phyloP scores from a whole-genome alignment of 495 filamentous ascomycete genomes.

The Trichoderma gamsii region DNA sequence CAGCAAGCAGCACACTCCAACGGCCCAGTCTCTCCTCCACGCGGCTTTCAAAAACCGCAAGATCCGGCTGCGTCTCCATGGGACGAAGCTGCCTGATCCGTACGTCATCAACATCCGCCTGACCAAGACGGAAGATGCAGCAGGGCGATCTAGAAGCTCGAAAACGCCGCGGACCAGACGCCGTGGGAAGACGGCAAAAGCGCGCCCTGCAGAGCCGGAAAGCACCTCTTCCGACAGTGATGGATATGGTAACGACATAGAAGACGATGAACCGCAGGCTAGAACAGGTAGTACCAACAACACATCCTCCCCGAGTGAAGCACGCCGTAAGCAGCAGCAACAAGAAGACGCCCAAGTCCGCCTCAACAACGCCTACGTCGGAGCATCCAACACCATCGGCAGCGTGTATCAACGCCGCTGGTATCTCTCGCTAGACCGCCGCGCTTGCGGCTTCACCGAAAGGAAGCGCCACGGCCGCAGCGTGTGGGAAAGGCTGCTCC shows the following conservation, averaged over 20 bases:
- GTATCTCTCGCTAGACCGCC: slow-evolving; percentile 53
- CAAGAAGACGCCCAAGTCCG: slow-evolving; percentile 47
- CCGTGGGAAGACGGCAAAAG: background rate
- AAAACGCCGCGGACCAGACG: slow-evolving; percentile 19
- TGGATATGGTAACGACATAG: background rate
- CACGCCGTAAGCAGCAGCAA: slow-evolving; percentile 24
- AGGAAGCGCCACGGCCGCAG: slow-evolving; percentile 21
- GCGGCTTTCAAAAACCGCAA: slow-evolving; percentile 53
- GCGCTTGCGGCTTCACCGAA: slow-evolving; percentile 47
- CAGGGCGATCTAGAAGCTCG: slow-evolving; percentile 26
- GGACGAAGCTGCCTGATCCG: slow-evolving; percentile 47
- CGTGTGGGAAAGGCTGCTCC: slow-evolving; percentile 19
- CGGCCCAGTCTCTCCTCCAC: slow-evolving; percentile 49
- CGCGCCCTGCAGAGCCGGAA: slow-evolving; percentile 12
- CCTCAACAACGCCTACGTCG: slow-evolving; percentile 57
- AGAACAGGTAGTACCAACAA: background rate
- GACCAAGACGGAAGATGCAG: slow-evolving; percentile 40
- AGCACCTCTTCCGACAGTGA: slow-evolving; percentile 20
- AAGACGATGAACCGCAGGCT: background rate
- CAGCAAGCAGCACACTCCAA: slow-evolving; percentile 31
- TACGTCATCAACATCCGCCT: slow-evolving; percentile 57
- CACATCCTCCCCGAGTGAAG: slow-evolving; percentile 28
- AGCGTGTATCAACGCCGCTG: slow-evolving; percentile 60
- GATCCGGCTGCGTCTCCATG: slow-evolving; percentile 56
- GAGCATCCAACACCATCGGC: slow-evolving; percentile 54